Conservation (phyloP, 1,284 basidiomycete species). For the Rhodotorula sp. region DNA sequence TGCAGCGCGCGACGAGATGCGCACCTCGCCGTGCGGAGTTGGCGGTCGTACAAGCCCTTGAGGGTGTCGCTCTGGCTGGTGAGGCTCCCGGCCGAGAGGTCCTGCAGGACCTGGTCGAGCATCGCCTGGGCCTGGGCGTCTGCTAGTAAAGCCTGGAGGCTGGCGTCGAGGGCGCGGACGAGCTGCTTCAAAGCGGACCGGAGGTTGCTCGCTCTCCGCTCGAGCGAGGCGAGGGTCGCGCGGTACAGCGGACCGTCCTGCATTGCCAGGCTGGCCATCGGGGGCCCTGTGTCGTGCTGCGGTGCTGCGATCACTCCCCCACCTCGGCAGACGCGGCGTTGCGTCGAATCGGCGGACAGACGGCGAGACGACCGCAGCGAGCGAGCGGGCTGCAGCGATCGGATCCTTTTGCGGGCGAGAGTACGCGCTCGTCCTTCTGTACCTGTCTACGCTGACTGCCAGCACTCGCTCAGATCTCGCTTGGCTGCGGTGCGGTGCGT, state of each 20-base stretch:
- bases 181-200: conserved; percentile 37
- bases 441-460: too few species aligned
- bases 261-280: background rate
- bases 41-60: conserved; percentile 27
- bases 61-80: conserved; percentile 18
- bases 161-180: conserved; percentile 24
- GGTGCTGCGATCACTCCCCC: background rate
- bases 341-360: too few species aligned
- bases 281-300: background rate
- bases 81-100: conserved; percentile 21
- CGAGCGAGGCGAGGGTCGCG: conserved; percentile 33
- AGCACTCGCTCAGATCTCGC: too few species aligned
- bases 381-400: too few species aligned
- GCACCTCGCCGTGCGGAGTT: conserved; percentile 7
- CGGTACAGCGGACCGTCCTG: conserved; percentile 42
- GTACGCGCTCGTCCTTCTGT: too few species aligned
- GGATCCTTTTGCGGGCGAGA: too few species aligned
- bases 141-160: conserved; percentile 14
- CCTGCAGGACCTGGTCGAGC: conserved; percentile 36
- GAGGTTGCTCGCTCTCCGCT: conserved; percentile 30
- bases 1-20: conserved; percentile 6
- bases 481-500: too few species aligned
- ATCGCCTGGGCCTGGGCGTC: conserved; percentile 22
- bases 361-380: too few species aligned
- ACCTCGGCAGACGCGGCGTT: too few species aligned